Percentiles rank a stretch among this genome's conserved stretches.
phyloP scores from a whole-genome alignment of 768 basidiomycete species.

The Leccinellum luteum region DNA sequence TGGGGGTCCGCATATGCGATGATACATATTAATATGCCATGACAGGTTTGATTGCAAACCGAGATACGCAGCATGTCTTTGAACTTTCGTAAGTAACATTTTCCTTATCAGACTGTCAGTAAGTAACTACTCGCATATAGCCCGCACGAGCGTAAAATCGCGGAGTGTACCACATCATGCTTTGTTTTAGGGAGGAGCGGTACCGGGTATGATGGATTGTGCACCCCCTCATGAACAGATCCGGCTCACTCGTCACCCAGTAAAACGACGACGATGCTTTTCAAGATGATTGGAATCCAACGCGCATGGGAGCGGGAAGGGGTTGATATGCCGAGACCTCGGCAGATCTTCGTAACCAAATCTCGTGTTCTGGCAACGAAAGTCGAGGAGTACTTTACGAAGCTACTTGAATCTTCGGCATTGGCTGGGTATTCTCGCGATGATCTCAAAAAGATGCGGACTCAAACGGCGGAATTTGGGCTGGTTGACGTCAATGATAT shows the following conservation, averaged over 20 bases:
- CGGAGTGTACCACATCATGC: slow-evolving; percentile 58
- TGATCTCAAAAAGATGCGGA: slow-evolving; percentile 36
- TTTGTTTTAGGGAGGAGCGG: slow-evolving; percentile 72
- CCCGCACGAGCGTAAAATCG: slow-evolving; percentile 51
- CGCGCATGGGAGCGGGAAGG: slow-evolving; percentile 43
- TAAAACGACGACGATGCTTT: slow-evolving; percentile 75
- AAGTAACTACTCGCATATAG: slow-evolving; percentile 20
- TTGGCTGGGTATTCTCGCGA: slow-evolving; percentile 35
- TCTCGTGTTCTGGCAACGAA: slow-evolving; percentile 64
- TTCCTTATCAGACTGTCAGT: slow-evolving; percentile 11
- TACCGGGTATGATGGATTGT: slow-evolving; percentile 50
- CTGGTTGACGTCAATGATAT: slow-evolving; percentile 33
- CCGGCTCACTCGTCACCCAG: slow-evolving; percentile 30
- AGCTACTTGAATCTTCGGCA: slow-evolving; percentile 45
- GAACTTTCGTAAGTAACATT: slow-evolving; percentile 21
- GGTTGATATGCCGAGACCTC: slow-evolving; percentile 41
- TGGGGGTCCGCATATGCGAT: not conserved
- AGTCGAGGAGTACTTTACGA: slow-evolving; percentile 64
- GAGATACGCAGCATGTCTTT: slow-evolving; percentile 28
- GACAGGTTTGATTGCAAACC: slow-evolving; percentile 24
- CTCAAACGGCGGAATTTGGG: slow-evolving; percentile 17
- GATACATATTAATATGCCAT: not conserved
- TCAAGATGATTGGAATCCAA: slow-evolving; percentile 72
- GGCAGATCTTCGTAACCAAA: slow-evolving; percentile 73
- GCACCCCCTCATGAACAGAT: not conserved